Conservation (phyloP, 164 flowering plant genomes). For the Berberis thunbergii region DNA sequence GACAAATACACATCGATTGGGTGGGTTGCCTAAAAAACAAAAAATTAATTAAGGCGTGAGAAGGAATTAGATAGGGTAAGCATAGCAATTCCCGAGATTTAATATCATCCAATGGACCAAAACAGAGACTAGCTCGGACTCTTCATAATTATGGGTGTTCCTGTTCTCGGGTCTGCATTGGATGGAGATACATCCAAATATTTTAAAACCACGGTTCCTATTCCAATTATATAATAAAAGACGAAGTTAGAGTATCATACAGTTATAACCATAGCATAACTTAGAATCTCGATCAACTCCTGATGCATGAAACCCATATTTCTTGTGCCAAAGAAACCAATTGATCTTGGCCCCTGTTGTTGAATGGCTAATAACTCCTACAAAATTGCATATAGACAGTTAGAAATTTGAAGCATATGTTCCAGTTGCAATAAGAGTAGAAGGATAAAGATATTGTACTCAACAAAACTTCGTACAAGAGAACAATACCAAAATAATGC, state of each 20-base stretch:
- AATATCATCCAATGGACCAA: too few relatives aligned
- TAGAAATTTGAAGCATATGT: not conserved
- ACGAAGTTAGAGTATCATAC: slow-evolving; percentile 36
- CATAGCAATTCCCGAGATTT: too few relatives aligned
- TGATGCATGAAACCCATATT: slow-evolving; percentile 99
- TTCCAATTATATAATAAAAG: not conserved
- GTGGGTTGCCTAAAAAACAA: too few relatives aligned
- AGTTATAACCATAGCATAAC: slow-evolving; percentile 97
- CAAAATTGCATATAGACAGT: slow-evolving; percentile 4
- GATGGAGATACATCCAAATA: not conserved
- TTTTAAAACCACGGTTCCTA: not conserved
- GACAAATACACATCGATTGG: too few relatives aligned
- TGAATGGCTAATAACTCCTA: slow-evolving; percentile 96
- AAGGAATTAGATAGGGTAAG: too few relatives aligned
- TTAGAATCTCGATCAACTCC: slow-evolving; percentile 93
- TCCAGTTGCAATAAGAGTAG: not conserved
- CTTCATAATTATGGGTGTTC: too few relatives aligned
- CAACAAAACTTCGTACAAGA: too few relatives aligned
- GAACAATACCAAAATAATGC: too few relatives aligned
- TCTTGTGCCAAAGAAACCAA: slow-evolving; percentile 96
- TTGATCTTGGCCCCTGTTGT: slow-evolving; percentile 93
- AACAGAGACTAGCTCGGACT: too few relatives aligned
- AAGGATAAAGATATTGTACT: not conserved
- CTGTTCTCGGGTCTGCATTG: too few relatives aligned
- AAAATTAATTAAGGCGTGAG: too few relatives aligned